Evolutionary conservation across 2,329 filamentous ascomycete genomes (phyloP).

Genomic region (Neoscytalidium dimidiatum): DNA sequence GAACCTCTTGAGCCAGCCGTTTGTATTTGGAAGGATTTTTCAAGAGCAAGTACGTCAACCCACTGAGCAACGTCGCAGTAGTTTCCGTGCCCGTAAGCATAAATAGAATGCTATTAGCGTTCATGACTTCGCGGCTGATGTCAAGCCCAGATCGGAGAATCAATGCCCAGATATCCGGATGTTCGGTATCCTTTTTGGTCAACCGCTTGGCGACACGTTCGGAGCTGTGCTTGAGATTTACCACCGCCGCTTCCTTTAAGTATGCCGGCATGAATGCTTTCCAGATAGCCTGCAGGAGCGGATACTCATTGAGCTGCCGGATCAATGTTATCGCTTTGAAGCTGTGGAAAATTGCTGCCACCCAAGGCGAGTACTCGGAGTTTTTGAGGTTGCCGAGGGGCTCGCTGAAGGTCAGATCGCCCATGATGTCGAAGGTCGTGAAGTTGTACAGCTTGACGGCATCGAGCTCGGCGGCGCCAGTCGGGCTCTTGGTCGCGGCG

Average conservation of each 20-base stretch:
- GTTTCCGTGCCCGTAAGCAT: slow-evolving; percentile 45
- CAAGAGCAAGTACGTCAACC: slow-evolving; percentile 39
- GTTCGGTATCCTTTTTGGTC: slow-evolving; percentile 17
- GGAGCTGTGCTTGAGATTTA: slow-evolving; percentile 22
- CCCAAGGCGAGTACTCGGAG: slow-evolving; percentile 35
- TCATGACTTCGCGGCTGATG: background rate
- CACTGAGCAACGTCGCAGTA: slow-evolving; percentile 41
- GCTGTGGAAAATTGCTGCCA: slow-evolving; percentile 29
- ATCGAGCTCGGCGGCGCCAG: background rate
- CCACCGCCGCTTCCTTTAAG: background rate
- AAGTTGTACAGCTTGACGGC: slow-evolving; percentile 18
- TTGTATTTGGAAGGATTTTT: slow-evolving; percentile 2
- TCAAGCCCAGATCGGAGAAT: slow-evolving; percentile 27
- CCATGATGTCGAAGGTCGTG: slow-evolving; percentile 37
- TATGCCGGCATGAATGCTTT: slow-evolving; percentile 28
- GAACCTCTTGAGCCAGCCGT: background rate
- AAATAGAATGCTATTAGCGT: slow-evolving; percentile 19
- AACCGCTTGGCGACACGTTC: slow-evolving; percentile 22
- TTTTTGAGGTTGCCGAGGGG: slow-evolving; percentile 32
- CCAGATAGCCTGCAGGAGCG: slow-evolving; percentile 35
- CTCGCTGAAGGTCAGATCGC: slow-evolving; percentile 34
- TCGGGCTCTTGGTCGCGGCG: slow-evolving; percentile 21
- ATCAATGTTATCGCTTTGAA: slow-evolving; percentile 20
- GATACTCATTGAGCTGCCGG: slow-evolving; percentile 31
- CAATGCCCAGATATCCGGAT: slow-evolving; percentile 41